Conservation (phyloP, 805 yeast genomes). For the Candida pseudoglaebosa region DNA sequence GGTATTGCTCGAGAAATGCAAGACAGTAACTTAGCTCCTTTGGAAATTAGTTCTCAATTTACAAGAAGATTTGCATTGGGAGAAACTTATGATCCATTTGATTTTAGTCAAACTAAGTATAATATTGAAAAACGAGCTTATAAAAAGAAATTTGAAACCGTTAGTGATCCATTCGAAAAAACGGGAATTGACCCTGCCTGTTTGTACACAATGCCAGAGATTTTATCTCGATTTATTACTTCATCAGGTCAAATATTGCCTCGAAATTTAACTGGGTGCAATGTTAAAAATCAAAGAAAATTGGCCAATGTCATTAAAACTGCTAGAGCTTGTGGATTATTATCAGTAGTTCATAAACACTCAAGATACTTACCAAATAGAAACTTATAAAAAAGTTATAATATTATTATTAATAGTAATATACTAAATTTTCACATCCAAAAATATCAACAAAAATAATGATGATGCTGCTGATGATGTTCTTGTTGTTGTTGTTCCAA, state of each 20-base stretch:
- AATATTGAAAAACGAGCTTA: constrained; percentile 43
- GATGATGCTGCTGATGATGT: too few relatives aligned
- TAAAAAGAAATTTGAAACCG: constrained; percentile 18
- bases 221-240: constrained; percentile 61
- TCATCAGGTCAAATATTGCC: constrained; percentile 75
- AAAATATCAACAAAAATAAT: too few relatives aligned
- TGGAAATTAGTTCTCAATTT: constrained; percentile 28
- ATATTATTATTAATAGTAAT: too few relatives aligned
- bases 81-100: constrained; percentile 74
- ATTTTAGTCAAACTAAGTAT: constrained; percentile 60
- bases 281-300: constrained; percentile 61
- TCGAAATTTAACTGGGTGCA: constrained; percentile 66
- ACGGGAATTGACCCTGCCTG: constrained; percentile 63
- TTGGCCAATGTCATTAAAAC: constrained; percentile 76
- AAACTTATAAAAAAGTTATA: constrained; percentile 32
- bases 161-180: constrained; percentile 34
- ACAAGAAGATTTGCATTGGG: constrained; percentile 47
- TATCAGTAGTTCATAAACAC: constrained; percentile 71
- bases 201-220: constrained; percentile 67
- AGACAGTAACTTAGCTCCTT: constrained; percentile 30
- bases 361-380: constrained; percentile 41
- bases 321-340: constrained; percentile 73
- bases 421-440: too few relatives aligned
- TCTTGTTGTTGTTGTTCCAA: too few relatives aligned
- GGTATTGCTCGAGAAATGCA: constrained; percentile 31